Base-by-base conservation (phyloP, 805 yeast genomes). In the Candida easanensis region DNA sequence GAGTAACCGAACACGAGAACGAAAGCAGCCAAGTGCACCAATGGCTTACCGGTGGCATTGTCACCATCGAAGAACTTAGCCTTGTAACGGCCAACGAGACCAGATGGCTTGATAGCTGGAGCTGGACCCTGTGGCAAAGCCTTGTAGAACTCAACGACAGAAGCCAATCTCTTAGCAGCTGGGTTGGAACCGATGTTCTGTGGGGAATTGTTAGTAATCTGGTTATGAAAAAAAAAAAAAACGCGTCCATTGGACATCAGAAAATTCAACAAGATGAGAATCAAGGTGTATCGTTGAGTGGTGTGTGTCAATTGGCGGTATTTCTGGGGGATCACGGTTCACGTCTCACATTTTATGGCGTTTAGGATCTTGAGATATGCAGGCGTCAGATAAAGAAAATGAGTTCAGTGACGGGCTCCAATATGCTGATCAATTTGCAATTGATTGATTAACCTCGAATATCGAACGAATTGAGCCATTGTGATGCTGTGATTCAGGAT, bases 61-160 rank as follows among this genome's bases (percentile, higher is more conserved):
- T 81, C 88, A 57, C 85, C 88, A 61, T 84, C 86, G 61, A 85
- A 84, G 78, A 77, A 89, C 66, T 85, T 87, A 62, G 87, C 88
- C 70, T 80, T 83, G 79, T 90, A 90, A 69, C 80, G 80, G 49
- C 83, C 87, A 52, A 82, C 63, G 54, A 85, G 77, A 50, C 84
- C 81, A 53, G 76, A 68, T 61, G 88, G 80, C 70, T 82, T 77
- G 53, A 80, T 70, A 57, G 80, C 80, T 54, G 91, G 82, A 49
- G 95, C 95, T 47, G 84, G 73, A 42, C 98, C 98, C 66, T 88
- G 90, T 65, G 99, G 99, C 61, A 91, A 80, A 58, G 88, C 82
- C 75, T 91, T 87, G 85, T 91, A 91, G 80, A 93, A 90, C 53
- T 87, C 77, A 60, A 91, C 97, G 61, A 91, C 96, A 68, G 87